These are phyloP conservation scores for Alternaria brassicae DNA, from an alignment of 2,329 filamentous ascomycete species.

Conservation along the genomic window DNA sequence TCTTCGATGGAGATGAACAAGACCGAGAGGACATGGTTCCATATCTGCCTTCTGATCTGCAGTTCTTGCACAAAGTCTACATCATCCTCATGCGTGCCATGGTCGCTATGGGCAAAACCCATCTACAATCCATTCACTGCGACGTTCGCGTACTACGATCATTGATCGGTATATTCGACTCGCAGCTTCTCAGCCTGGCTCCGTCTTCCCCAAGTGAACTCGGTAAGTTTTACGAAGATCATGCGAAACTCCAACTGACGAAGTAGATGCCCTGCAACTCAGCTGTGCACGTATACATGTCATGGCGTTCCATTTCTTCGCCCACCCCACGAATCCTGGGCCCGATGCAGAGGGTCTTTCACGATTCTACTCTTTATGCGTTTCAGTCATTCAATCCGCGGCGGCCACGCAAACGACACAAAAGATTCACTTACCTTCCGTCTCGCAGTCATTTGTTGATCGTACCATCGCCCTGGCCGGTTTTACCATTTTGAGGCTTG, in stretches of 20 bases:
- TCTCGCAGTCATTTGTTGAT: constrained; percentile 45
- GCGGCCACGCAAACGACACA: constrained; percentile 29
- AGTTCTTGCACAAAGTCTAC: constrained; percentile 45
- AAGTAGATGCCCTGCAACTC: constrained; percentile 42
- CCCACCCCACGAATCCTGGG: constrained; percentile 34
- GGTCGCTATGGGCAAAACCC: constrained; percentile 43
- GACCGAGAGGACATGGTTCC: constrained; percentile 45
- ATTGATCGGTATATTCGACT: constrained; percentile 47
- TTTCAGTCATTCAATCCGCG: constrained; percentile 41
- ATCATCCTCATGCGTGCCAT: constrained; percentile 45
- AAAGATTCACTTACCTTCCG: constrained; percentile 33
- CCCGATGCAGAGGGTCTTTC: constrained; percentile 39
- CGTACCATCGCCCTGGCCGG: constrained; percentile 44
- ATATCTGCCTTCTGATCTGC: constrained; percentile 40
- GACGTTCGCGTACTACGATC: constrained; percentile 43
- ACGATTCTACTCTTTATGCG: constrained; percentile 43
- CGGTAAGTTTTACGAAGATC: constrained; percentile 27
- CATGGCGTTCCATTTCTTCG: constrained; percentile 48
- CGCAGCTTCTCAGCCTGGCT: constrained; percentile 40
- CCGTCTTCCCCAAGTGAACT: constrained; percentile 42
- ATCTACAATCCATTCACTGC: constrained; percentile 42
- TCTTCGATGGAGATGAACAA: constrained; percentile 43
- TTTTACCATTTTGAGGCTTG: constrained; percentile 44
- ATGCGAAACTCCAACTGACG: constrained; percentile 17
- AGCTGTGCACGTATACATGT: constrained; percentile 47